Conservation (phyloP, 805 yeast genomes). For the Starmera dryadoides region DNA sequence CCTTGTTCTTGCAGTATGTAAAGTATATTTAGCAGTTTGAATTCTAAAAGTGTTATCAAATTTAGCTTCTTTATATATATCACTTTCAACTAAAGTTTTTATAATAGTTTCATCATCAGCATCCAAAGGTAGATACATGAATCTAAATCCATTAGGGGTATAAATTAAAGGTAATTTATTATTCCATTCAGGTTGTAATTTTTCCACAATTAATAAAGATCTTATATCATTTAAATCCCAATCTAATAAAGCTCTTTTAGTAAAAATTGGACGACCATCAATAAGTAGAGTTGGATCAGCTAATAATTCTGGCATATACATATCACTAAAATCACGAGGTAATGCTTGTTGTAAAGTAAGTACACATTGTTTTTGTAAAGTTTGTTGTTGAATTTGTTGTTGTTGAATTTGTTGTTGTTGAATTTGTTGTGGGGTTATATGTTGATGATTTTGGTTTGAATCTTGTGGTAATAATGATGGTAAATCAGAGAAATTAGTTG, state of each 20-base stretch:
- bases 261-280: constrained; percentile 57
- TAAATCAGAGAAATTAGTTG: constrained; percentile 4
- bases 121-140: constrained; percentile 45
- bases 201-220: constrained; percentile 46
- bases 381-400: constrained; percentile 3
- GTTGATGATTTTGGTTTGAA: too few species aligned
- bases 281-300: constrained; percentile 36
- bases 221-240: constrained; percentile 70
- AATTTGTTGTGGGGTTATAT: too few species aligned
- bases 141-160: constrained; percentile 30
- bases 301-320: constrained; percentile 51
- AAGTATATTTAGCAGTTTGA: constrained; percentile 58
- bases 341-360: constrained; percentile 40
- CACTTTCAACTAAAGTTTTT: constrained; percentile 44
- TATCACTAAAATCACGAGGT: constrained; percentile 45
- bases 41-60: constrained; percentile 45
- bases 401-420: neutral
- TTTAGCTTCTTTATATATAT: constrained; percentile 58
- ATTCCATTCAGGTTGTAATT: constrained; percentile 48
- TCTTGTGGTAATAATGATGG: neutral
- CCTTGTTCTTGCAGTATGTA: constrained; percentile 46
- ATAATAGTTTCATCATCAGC: constrained; percentile 46
- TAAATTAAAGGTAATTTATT: constrained; percentile 38
- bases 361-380: constrained; percentile 4
- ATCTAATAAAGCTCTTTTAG: constrained; percentile 54